These are phyloP conservation scores for Diaporthe australafricana DNA, from an alignment of 2,329 filamentous ascomycete species.

Conservation along the genomic window DNA sequence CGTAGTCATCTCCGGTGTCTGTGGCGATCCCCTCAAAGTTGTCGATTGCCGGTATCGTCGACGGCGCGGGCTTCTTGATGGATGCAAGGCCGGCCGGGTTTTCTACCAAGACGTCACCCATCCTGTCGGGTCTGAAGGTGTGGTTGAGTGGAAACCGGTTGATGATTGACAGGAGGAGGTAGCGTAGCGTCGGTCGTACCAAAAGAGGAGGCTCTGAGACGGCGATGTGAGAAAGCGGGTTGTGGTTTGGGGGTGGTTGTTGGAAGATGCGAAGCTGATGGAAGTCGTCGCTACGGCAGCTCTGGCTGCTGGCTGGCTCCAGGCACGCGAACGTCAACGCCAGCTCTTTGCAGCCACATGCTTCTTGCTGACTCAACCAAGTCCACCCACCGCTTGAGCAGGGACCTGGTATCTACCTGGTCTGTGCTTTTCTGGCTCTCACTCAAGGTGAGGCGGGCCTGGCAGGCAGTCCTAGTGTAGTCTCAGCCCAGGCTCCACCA, in stretches of 20 bases:
- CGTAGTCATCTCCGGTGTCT: slow-evolving; percentile 92
- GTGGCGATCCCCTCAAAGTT: slow-evolving; percentile 85
- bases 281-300: slow-evolving; percentile 16
- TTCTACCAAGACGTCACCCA: slow-evolving; percentile 91
- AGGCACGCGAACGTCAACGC: slow-evolving; percentile 39
- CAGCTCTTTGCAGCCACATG: slow-evolving; percentile 30
- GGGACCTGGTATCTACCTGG: slow-evolving; percentile 17
- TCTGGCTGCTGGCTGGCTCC: slow-evolving; percentile 23
- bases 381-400: neutral
- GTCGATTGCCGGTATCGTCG: slow-evolving; percentile 89
- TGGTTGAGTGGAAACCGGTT: slow-evolving; percentile 2
- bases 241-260: slow-evolving; percentile 24
- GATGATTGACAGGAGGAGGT: neutral
- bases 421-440: slow-evolving; percentile 4
- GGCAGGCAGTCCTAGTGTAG: slow-evolving; percentile 7
- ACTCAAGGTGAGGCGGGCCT: neutral
- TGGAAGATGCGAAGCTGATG: slow-evolving; percentile 12
- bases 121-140: slow-evolving; percentile 54
- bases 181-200: neutral
- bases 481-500: slow-evolving; percentile 2
- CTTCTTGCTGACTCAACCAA: slow-evolving; percentile 27
- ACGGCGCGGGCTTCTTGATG: slow-evolving; percentile 83
- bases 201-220: neutral
- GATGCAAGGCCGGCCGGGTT: slow-evolving; percentile 80
- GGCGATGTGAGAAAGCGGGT: slow-evolving; percentile 27